Percentiles rank a stretch among this genome's conserved stretches.
These are phyloP conservation scores for Phellinidium pouzarii DNA, from an alignment of 1,284 basidiomycete genomes.

Conservation along the genomic window DNA sequence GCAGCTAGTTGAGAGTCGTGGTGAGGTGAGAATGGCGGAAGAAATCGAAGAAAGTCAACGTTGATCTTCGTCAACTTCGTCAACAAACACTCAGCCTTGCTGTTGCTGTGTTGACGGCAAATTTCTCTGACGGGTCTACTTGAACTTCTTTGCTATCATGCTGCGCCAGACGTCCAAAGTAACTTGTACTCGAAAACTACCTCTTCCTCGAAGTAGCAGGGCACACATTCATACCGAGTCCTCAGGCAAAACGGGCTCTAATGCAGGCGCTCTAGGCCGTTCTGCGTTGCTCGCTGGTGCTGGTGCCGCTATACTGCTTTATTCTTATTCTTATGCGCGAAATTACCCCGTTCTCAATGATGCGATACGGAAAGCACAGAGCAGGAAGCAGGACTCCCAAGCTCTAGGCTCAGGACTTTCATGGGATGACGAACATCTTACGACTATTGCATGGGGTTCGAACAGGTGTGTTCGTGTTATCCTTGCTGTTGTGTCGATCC, in stretches of 20 bases:
- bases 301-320: slow-evolving; percentile 6
- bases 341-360: slow-evolving; percentile 4
- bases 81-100: too few relatives aligned
- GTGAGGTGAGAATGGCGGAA: too few relatives aligned
- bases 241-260: neutral
- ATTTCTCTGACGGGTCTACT: too few relatives aligned
- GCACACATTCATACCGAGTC: slow-evolving; percentile 2
- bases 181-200: neutral
- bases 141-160: too few relatives aligned
- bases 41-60: too few relatives aligned
- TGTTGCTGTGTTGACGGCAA: too few relatives aligned
- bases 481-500: neutral
- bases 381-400: neutral
- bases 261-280: neutral
- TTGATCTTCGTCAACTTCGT: too few relatives aligned
- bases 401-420: neutral
- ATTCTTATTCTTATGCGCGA: slow-evolving; percentile 5
- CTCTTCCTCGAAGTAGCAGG: neutral
- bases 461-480: slow-evolving; percentile 37
- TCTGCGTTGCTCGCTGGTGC: slow-evolving; percentile 5
- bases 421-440: slow-evolving; percentile 25
- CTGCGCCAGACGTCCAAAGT: neutral
- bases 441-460: slow-evolving; percentile 49
- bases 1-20: too few relatives aligned
- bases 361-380: neutral